Percentiles rank a stretch among this genome's conserved stretches.
Evolutionary conservation across 78 protist genomes (phyloP).

Genomic region (Planoprotostelium fungivorum): DNA sequence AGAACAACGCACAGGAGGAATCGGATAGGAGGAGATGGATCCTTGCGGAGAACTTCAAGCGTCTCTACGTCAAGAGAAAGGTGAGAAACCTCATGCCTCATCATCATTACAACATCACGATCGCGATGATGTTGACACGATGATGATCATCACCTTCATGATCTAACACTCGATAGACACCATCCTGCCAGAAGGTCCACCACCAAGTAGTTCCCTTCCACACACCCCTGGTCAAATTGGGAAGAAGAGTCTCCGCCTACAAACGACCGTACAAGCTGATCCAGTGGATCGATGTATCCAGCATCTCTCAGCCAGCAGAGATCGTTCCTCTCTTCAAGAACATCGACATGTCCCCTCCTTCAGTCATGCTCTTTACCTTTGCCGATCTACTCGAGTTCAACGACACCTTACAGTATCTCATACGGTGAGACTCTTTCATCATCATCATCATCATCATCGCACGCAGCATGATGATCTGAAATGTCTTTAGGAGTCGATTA

Average conservation of each 20-base stretch:
- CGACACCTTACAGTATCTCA: not conserved
- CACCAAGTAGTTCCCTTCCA: constrained; percentile 45
- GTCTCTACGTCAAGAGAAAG: constrained; percentile 24
- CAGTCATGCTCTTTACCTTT: not conserved
- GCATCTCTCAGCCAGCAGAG: not conserved
- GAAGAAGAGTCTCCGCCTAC: constrained; percentile 11
- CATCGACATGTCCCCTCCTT: not conserved
- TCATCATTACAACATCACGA: constrained; percentile 10
- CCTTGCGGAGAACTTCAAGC: constrained; percentile 32
- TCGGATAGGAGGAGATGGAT: not conserved
- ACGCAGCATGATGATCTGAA: too few species aligned
- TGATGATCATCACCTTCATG: constrained; percentile 2
- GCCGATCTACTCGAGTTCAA: not conserved
- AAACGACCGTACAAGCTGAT: not conserved
- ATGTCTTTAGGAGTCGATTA: not conserved
- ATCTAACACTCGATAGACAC: not conserved
- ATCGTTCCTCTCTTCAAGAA: not conserved
- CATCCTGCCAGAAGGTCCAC: constrained; percentile 8
- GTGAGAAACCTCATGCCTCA: constrained; percentile 8
- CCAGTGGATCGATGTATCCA: not conserved
- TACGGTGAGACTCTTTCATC: not conserved
- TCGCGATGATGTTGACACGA: not conserved
- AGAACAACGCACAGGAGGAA: not conserved
- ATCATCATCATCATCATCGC: not conserved
- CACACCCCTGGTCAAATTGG: constrained; percentile 42